These are phyloP conservation scores for Gamarada debralockiae DNA, from an alignment of 495 filamentous ascomycete genomes.

Conservation along the genomic window DNA sequence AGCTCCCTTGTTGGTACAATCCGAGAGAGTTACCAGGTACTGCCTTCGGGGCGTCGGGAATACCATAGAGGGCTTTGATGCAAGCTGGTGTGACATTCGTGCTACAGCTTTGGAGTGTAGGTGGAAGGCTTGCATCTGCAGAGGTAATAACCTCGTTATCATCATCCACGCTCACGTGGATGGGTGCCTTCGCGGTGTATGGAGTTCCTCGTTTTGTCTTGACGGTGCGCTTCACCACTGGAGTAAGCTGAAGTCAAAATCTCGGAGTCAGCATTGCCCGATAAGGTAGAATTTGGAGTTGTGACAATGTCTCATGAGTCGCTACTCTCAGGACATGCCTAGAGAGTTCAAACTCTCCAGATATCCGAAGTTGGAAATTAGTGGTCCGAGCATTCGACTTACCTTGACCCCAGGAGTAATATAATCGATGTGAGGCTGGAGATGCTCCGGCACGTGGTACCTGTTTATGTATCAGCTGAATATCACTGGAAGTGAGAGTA, in stretches of 20 bases:
- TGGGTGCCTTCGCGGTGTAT: slow-evolving; percentile 1
- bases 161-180: background rate
- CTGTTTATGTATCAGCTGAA: slow-evolving; percentile 14
- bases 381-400: slow-evolving; percentile 3
- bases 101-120: slow-evolving; percentile 12
- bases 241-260: too few relatives aligned
- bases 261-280: slow-evolving; percentile 13
- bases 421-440: slow-evolving; percentile 29
- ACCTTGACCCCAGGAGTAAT: slow-evolving; percentile 26
- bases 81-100: slow-evolving; percentile 18
- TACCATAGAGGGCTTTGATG: slow-evolving; percentile 24
- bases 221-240: slow-evolving; percentile 5
- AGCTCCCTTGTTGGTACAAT: slow-evolving; percentile 13
- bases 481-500: background rate
- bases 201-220: slow-evolving; percentile 1
- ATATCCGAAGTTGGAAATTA: background rate
- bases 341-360: background rate
- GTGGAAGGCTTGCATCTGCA: slow-evolving; percentile 1
- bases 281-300: too few relatives aligned
- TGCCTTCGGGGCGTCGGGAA: slow-evolving; percentile 13
- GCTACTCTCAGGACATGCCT: background rate
- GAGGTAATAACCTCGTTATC: background rate
- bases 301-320: too few relatives aligned
- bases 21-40: slow-evolving; percentile 25
- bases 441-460: slow-evolving; percentile 21